Base-by-base conservation (phyloP, 2,329 filamentous ascomycete genomes). In the Penicillium sp. region DNA sequence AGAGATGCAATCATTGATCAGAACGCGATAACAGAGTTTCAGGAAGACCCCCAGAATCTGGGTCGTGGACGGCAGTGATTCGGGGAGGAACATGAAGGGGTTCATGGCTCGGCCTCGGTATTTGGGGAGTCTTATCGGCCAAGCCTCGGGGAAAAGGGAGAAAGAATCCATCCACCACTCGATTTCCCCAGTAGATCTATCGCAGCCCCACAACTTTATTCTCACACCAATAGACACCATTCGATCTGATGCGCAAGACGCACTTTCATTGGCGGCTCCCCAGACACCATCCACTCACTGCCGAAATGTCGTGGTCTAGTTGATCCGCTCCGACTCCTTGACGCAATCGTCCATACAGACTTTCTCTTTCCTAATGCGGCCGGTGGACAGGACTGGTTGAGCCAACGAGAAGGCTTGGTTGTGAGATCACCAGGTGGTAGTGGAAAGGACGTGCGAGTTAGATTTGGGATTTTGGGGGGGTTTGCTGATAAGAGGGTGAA, bases 271-370 rank as follows among this genome's bases (percentile, higher is more conserved):
- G 16, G 19, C n/a, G 19, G 7, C 5, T 33, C 6, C 11, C 10
- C 4, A 2, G 8, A 33, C 30, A 11, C 30, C 1, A 33, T 33
- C 2, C 30, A 33, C 8, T 22, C 19, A 33, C 30, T 11, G 30
- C 6, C 10, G 30, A 22, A 22, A 22, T 22, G 19, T 22, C 19
- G 30, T 13, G 4, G 6, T 38, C 28, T 45, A n/a, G 55, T 42
- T 25, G 5, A 35, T 42, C 51, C 35, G 35, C 2, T n/a, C 37
- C 52, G 52, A 54, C 60, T 67, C 65, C 51, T 65, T 67, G 65
- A 67, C 65, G 65, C 63, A 59, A 62, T 54, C 58, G 60, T 38
- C 26, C n/a, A 7, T 37, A 14, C 3, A 7, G 1, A n/a, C 2
- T 28, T 61, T 33, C 56, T 13, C 2, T 28, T 61, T 37, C 56